phyloP scores from a whole-genome alignment of 2,329 filamentous ascomycete genomes.

The Leptographium galeiforme region DNA sequence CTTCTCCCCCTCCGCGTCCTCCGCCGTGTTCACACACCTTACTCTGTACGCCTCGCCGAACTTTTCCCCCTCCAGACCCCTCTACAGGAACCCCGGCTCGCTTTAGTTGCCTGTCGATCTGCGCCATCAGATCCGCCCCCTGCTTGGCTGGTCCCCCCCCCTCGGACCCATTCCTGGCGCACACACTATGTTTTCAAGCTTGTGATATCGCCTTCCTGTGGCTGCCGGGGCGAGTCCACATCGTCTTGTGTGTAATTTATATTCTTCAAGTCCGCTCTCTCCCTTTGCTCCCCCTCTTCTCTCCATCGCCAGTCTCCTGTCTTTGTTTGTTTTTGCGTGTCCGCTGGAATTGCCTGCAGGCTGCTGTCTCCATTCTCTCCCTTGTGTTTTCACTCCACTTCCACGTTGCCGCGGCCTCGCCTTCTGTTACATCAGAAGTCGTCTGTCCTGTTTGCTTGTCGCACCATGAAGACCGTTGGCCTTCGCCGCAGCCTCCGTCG shows the following conservation, averaged over 20 bases:
- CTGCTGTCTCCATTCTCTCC: neutral
- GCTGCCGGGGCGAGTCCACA: neutral
- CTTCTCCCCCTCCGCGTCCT: neutral
- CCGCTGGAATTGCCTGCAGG: neutral
- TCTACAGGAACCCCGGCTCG: neutral
- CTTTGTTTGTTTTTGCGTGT: neutral
- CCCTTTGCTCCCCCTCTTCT: neutral
- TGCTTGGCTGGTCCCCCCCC: neutral
- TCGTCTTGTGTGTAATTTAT: neutral
- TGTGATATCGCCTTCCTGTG: neutral
- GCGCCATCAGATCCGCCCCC: neutral
- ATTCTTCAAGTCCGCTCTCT: slow-evolving; percentile 1
- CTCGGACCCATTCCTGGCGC: neutral
- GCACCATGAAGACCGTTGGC: slow-evolving; percentile 3
- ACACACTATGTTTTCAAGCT: neutral
- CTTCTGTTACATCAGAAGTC: too few species aligned
- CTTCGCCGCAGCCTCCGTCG: slow-evolving; percentile 5
- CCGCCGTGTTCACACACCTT: too few species aligned
- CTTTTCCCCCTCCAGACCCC: neutral
- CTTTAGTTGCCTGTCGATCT: neutral
- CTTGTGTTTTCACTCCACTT: neutral
- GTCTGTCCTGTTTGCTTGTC: neutral
- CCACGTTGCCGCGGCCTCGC: neutral
- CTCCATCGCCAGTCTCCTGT: slow-evolving; percentile 1
- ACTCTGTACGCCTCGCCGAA: too few species aligned